Evolutionary conservation across 495 filamentous ascomycete genomes (phyloP).

Genomic region (Aspergillus haitiensis): DNA sequence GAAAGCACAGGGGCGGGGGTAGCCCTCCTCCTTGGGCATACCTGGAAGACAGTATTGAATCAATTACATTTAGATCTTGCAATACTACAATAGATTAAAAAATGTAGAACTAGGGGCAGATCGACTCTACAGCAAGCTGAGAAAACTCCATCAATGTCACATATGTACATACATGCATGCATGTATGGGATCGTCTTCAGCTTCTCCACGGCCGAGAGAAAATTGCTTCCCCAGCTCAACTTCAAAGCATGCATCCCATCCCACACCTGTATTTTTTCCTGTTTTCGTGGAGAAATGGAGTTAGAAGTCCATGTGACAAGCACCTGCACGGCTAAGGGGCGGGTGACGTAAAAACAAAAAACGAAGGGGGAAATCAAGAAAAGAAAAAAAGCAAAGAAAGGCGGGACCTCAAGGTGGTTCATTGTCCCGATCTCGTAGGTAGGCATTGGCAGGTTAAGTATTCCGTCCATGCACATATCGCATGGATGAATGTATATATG

Average conservation of each 20-base stretch:
- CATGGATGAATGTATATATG: background rate
- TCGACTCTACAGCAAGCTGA: background rate
- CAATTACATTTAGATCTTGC: background rate
- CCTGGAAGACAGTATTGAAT: background rate
- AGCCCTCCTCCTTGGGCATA: background rate
- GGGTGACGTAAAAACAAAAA: background rate
- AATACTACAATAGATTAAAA: background rate
- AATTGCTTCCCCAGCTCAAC: background rate
- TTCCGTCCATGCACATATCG: background rate
- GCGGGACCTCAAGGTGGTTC: background rate
- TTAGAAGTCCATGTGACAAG: background rate
- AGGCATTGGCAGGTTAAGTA: background rate
- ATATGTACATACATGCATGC: background rate
- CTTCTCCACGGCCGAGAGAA: background rate
- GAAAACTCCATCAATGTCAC: background rate
- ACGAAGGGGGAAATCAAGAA: background rate
- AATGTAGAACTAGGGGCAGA: background rate
- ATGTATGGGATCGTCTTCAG: background rate
- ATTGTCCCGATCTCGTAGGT: background rate
- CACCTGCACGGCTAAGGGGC: background rate
- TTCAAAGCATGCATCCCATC: background rate
- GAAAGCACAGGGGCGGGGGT: background rate
- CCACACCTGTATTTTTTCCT: background rate
- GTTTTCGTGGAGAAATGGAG: background rate
- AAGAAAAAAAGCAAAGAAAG: background rate